Evolutionary conservation across 75 land plant genomes (phyloP), one percentile per base, ranked within the genome.

Genomic region (Adiantum capillusveneris): DNA sequence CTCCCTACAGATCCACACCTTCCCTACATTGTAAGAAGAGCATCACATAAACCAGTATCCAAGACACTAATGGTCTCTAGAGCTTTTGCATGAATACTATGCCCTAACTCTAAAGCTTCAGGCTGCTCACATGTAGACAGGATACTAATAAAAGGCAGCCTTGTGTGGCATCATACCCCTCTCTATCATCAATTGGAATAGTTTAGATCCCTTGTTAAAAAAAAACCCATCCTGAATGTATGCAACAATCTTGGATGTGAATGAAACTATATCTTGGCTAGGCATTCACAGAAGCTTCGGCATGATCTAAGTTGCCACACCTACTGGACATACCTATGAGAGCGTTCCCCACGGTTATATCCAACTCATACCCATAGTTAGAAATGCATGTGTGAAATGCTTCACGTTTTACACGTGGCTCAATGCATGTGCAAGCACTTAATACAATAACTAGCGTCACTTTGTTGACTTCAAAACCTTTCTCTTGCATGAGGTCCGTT

Each of bases 1-100:
- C 44, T 24, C 0, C 42, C 58, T 27, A 79, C 1, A 22, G n/a
- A 21, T 30, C 82, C 78, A 60, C 59, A 56, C 65, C 56, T 78
- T 56, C 72, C 71, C 60, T 82, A 82, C 75, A 79, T 79, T 17
- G 64, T 34, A 11, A 78, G 12, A 18, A 75, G 39, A 22, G 76
- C 65, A 49, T 79, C 79, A 28, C 37, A 31, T 59, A 82, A 24
- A 53, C 55, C 70, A 27, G 53, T 24, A 60, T 69, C 62, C 19
- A 41, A 54, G 0, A 57, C 66, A 12, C 67, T 44, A 13, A 70
- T 72, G 41, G 50, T 11, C 54, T 39, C 68, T 20, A 65, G 11
- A 14, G 56, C 39, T 25, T 61, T 44, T 6, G 63, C 65, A 73
- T 83, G 79, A 7, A 69, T 42, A 29, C 19, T 37, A 53, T 53